These are phyloP conservation scores for Xerophyta viscosa DNA, from an alignment of 106 monocot species.

Conservation along the genomic window DNA sequence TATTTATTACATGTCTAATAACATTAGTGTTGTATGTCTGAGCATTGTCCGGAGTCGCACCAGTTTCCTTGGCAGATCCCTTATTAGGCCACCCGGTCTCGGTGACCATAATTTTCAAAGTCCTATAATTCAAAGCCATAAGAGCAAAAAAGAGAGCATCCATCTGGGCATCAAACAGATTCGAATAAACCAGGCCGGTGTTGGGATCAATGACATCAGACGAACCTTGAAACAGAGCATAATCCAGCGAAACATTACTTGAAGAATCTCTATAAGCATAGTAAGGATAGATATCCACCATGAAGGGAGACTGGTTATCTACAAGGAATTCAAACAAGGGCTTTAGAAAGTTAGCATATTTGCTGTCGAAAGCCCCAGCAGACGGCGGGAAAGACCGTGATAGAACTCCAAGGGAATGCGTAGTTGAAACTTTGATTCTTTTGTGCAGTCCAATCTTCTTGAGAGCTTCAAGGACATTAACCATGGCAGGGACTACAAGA, in stretches of 20 bases:
- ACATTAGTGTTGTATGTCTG: conserved; percentile 92
- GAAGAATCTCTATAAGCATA: conserved; percentile 85
- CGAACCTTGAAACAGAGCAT: conserved; percentile 60
- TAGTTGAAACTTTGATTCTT: conserved; percentile 76
- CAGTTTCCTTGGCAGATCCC: conserved; percentile 66
- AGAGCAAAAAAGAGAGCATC: conserved; percentile 82
- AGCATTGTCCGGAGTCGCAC: conserved; percentile 85
- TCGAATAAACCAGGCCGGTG: conserved; percentile 90
- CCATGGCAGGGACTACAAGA: conserved; percentile 82
- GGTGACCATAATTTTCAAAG: conserved; percentile 87
- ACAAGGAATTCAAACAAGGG: conserved; percentile 89
- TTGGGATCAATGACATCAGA: conserved; percentile 88
- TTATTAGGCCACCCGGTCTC: conserved; percentile 96
- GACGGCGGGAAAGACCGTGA: conserved; percentile 89
- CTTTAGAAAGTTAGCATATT: conserved; percentile 73
- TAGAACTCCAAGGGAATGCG: conserved; percentile 78
- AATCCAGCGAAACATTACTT: conserved; percentile 70
- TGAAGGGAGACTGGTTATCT: conserved; percentile 83
- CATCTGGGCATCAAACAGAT: conserved; percentile 92
- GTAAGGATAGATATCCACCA: conserved; percentile 93
- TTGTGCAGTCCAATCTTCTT: conserved; percentile 77
- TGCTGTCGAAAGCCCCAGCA: conserved; percentile 90
- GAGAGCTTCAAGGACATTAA: conserved; percentile 60
- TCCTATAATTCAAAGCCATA: conserved; percentile 74
- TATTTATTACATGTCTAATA: conserved; percentile 77